phyloP scores from a whole-genome alignment of 305 asterid genomes.

The Fraxinus dipetala region DNA sequence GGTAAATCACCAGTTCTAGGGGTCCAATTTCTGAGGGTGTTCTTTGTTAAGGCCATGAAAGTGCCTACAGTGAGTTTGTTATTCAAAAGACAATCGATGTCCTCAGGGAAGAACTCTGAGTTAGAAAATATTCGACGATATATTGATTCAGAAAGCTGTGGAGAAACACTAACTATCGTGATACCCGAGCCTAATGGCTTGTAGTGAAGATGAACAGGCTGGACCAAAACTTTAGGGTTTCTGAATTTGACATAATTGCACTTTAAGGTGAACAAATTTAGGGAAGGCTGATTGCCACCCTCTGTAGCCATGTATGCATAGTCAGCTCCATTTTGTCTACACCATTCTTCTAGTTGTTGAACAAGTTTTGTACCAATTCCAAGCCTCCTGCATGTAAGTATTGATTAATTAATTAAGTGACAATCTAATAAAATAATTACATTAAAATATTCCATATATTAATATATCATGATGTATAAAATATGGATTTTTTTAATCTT shows the following conservation, averaged over 20 bases:
- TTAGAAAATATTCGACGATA: slow-evolving; percentile 46
- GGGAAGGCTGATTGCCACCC: slow-evolving; percentile 52
- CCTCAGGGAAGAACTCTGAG: slow-evolving; percentile 69
- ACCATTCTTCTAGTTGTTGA: slow-evolving; percentile 57
- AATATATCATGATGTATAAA: no score
- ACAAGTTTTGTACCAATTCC: slow-evolving; percentile 75
- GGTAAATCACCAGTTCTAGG: slow-evolving; percentile 38
- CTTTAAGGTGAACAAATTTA: slow-evolving; percentile 58
- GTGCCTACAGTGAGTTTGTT: slow-evolving; percentile 71
- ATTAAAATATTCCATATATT: no score
- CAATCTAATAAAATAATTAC: neutral
- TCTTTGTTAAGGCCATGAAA: slow-evolving; percentile 62
- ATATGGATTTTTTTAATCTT: no score
- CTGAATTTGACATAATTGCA: slow-evolving; percentile 59
- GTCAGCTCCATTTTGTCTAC: slow-evolving; percentile 54
- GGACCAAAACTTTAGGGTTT: slow-evolving; percentile 66
- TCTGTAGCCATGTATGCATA: slow-evolving; percentile 87
- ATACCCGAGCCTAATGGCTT: slow-evolving; percentile 43
- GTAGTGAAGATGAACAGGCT: slow-evolving; percentile 69
- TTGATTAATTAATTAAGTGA: neutral
- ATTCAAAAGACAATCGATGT: slow-evolving; percentile 43
- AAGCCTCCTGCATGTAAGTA: slow-evolving; percentile 51
- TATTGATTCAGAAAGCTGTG: slow-evolving; percentile 31
- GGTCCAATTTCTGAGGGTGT: slow-evolving; percentile 40
- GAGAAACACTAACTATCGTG: slow-evolving; percentile 39